These are phyloP conservation scores for Phaeomoniella chlamydospora DNA, from an alignment of 2,329 filamentous ascomycete species.

Conservation along the genomic window DNA sequence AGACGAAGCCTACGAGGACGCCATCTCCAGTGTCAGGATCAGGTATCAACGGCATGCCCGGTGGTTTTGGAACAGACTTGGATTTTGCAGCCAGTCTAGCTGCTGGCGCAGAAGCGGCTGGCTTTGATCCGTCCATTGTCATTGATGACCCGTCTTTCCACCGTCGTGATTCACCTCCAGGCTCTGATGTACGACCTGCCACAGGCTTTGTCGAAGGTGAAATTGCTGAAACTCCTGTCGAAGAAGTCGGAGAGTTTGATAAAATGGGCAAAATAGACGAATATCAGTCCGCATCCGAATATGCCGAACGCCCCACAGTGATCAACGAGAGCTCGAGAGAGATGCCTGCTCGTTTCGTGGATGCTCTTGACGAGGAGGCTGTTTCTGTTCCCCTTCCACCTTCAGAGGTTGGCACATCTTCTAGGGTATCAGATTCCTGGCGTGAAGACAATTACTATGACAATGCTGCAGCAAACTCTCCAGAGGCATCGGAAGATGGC, in stretches of 20 bases:
- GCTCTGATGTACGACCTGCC: conserved; percentile 37
- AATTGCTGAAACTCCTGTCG: conserved; percentile 6
- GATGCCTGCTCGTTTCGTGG: conserved; percentile 11
- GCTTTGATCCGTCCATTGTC: conserved; percentile 57
- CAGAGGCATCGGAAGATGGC: background rate
- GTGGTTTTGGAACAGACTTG: conserved; percentile 35
- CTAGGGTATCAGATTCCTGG: background rate
- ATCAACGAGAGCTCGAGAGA: conserved; percentile 8
- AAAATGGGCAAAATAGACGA: conserved; percentile 7
- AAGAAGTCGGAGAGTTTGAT: conserved; percentile 28
- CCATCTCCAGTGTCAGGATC: background rate
- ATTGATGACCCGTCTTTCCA: conserved; percentile 51
- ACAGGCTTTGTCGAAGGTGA: conserved; percentile 14
- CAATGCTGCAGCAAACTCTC: background rate
- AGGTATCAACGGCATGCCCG: background rate
- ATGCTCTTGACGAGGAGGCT: background rate
- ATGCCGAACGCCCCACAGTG: conserved; percentile 9
- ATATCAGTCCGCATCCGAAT: conserved; percentile 3
- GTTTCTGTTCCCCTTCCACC: background rate
- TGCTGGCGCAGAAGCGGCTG: conserved; percentile 52
- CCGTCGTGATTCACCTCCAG: conserved; percentile 48
- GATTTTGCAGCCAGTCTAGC: conserved; percentile 57
- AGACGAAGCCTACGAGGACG: background rate
- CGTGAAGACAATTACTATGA: background rate
- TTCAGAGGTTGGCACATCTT: background rate